Conservation (phyloP, 177 flowering plant genomes). For the Telopea speciosissima region DNA sequence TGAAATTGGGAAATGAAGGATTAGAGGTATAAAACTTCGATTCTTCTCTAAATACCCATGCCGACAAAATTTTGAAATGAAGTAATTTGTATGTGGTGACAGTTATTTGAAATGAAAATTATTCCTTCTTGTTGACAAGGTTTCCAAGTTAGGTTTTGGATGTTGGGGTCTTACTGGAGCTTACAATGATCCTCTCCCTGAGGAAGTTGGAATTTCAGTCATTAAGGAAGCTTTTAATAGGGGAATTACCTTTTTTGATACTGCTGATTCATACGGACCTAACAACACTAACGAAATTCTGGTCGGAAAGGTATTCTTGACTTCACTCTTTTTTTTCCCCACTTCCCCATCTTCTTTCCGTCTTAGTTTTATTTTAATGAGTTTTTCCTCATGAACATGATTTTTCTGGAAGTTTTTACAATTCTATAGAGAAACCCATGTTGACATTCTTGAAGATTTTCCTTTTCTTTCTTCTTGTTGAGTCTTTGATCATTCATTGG, state of each 20-base stretch:
- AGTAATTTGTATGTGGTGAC: too few species aligned
- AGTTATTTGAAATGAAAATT: not conserved
- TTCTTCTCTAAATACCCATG: not conserved
- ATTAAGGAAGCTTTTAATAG: slow-evolving; percentile 24
- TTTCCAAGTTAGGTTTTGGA: slow-evolving; percentile 30
- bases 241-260: slow-evolving; percentile 34
- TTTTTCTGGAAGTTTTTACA: not conserved
- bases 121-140: slow-evolving; percentile 10
- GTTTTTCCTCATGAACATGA: not conserved
- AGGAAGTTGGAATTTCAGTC: slow-evolving; percentile 8
- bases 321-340: too few species aligned
- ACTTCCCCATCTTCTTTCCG: too few species aligned
- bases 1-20: slow-evolving; percentile 27
- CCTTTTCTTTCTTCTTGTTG: not conserved
- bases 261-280: slow-evolving; percentile 8
- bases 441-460: not conserved
- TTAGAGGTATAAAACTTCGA: slow-evolving; percentile 18
- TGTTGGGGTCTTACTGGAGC: slow-evolving; percentile 23
- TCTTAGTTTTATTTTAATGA: not conserved
- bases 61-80: not conserved
- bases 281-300: slow-evolving; percentile 24
- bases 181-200: not conserved
- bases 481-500: not conserved
- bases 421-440: slow-evolving; percentile 2
- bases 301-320: slow-evolving; percentile 24